Evolutionary conservation across 768 basidiomycete species (phyloP).

Genomic region (Guyanaporus albipodus): DNA sequence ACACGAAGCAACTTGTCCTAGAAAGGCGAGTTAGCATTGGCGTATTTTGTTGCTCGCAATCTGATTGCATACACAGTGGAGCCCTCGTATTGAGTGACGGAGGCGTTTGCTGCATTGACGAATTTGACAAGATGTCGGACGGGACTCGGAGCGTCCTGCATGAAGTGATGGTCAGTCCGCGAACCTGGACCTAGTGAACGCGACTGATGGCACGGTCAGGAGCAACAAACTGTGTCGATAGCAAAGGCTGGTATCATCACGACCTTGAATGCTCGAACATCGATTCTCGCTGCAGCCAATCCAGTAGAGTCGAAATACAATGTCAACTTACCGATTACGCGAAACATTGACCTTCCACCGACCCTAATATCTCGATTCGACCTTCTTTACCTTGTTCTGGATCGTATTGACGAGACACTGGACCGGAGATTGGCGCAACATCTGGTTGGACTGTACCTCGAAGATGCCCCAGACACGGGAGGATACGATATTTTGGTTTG

Average conservation of each 20-base stretch:
- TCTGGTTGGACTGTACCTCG: slow-evolving; percentile 89
- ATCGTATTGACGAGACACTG: slow-evolving; percentile 84
- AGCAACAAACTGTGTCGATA: slow-evolving; percentile 99
- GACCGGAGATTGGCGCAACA: slow-evolving; percentile 90
- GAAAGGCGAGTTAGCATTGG: slow-evolving; percentile 63
- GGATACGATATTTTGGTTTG: slow-evolving; percentile 75
- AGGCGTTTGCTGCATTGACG: slow-evolving; percentile 97
- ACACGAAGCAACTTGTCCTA: slow-evolving; percentile 95
- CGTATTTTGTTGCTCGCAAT: background rate
- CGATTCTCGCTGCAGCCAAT: slow-evolving; percentile 95
- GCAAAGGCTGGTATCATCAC: slow-evolving; percentile 99
- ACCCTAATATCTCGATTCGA: slow-evolving; percentile 98
- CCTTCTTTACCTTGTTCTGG: slow-evolving; percentile 90
- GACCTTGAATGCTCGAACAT: slow-evolving; percentile 96
- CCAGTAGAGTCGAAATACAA: slow-evolving; percentile 96
- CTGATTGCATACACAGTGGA: slow-evolving; percentile 49
- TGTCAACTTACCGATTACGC: slow-evolving; percentile 83
- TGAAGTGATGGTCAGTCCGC: slow-evolving; percentile 84
- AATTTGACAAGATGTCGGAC: slow-evolving; percentile 99
- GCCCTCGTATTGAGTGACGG: slow-evolving; percentile 94
- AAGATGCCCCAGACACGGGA: slow-evolving; percentile 65
- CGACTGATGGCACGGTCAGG: slow-evolving; percentile 44
- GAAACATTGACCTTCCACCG: slow-evolving; percentile 96
- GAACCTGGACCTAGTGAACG: background rate
- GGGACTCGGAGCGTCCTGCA: slow-evolving; percentile 96